A percentile compares a stretch with the other conserved stretches of the same genome.
Evolutionary conservation across 768 basidiomycete species (phyloP).

Genomic region (Pholiota conissans): DNA sequence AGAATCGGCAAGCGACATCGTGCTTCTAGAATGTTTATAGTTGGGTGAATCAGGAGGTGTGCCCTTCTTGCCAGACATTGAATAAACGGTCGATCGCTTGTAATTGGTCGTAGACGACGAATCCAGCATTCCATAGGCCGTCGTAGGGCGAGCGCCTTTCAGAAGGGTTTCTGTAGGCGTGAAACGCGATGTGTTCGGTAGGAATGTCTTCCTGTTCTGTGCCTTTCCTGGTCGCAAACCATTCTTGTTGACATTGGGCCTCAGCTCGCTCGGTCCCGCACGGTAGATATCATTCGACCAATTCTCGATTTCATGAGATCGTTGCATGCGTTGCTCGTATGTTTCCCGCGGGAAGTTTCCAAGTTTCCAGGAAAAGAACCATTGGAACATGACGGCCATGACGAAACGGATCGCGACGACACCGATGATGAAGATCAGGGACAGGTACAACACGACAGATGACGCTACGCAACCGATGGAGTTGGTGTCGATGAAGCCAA

Average conservation of each 20-base stretch:
- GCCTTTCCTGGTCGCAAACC: slow-evolving; percentile 40
- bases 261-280: slow-evolving; percentile 85
- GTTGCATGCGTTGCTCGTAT: slow-evolving; percentile 87
- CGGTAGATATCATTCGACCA: slow-evolving; percentile 97
- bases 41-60: slow-evolving; percentile 75
- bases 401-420: slow-evolving; percentile 93
- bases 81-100: slow-evolving; percentile 60
- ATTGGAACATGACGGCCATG: slow-evolving; percentile 96
- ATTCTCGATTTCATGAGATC: slow-evolving; percentile 88
- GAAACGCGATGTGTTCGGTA: slow-evolving; percentile 72
- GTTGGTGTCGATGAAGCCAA: slow-evolving; percentile 94
- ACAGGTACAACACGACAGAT: slow-evolving; percentile 90
- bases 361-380: slow-evolving; percentile 97
- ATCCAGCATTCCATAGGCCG: slow-evolving; percentile 69
- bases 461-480: slow-evolving; percentile 97
- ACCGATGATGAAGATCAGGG: slow-evolving; percentile 95
- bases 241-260: slow-evolving; percentile 84
- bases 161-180: slow-evolving; percentile 68
- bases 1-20: slow-evolving; percentile 65
- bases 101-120: slow-evolving; percentile 49
- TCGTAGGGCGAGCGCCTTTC: slow-evolving; percentile 57
- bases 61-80: slow-evolving; percentile 46
- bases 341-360: slow-evolving; percentile 94
- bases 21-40: slow-evolving; percentile 76
- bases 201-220: slow-evolving; percentile 59